Evolutionary conservation across 2,329 filamentous ascomycete species (phyloP).

Genomic region (Tolypocladium nubicola): DNA sequence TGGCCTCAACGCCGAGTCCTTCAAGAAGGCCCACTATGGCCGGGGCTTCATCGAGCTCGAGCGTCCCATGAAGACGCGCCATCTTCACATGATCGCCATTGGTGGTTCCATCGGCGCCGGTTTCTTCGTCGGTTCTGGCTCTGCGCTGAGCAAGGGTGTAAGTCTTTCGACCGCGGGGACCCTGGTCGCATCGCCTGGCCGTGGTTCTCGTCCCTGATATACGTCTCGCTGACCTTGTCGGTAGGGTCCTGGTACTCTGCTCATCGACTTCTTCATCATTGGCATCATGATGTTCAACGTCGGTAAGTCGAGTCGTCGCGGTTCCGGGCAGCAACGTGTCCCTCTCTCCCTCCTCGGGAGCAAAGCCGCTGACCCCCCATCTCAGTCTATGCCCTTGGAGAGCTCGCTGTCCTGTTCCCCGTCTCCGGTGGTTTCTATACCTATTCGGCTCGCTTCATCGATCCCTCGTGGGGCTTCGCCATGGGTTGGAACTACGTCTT

Average conservation of each 20-base stretch:
- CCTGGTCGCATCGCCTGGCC: not conserved
- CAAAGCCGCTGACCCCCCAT: not conserved
- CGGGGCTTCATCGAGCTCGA: constrained; percentile 24
- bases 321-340: not conserved
- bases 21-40: constrained; percentile 24
- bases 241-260: constrained; percentile 21
- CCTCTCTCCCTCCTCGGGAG: not conserved
- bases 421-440: constrained; percentile 50
- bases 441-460: constrained; percentile 48
- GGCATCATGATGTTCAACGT: constrained; percentile 45
- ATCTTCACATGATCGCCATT: constrained; percentile 50
- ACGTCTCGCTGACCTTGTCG: not conserved
- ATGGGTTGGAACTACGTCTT: constrained; percentile 41
- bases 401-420: constrained; percentile 47
- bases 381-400: constrained; percentile 43
- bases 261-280: constrained; percentile 35
- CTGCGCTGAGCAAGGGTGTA: constrained; percentile 36
- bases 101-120: constrained; percentile 25
- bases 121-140: constrained; percentile 41
- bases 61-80: constrained; percentile 38
- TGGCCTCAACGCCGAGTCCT: constrained; percentile 26
- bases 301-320: constrained; percentile 8
- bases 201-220: not conserved
- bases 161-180: constrained; percentile 8
- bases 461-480: constrained; percentile 45